Evolutionary conservation across 2,329 filamentous ascomycete genomes (phyloP).

Genomic region (Aotearoamyces nothofagi): DNA sequence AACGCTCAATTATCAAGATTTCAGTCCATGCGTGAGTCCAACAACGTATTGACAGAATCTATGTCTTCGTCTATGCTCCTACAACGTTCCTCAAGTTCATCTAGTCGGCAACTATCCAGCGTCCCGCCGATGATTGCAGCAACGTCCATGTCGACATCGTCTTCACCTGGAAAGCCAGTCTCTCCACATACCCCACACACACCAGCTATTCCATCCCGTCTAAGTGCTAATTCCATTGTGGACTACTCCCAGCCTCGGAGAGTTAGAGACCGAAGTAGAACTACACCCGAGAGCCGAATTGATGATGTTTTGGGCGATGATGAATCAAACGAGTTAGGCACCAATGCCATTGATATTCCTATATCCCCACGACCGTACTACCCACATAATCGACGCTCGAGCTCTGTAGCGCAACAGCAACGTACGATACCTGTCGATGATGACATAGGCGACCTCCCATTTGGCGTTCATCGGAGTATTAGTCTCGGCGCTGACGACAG

Average conservation of each 20-base stretch:
- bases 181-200: constrained; percentile 87
- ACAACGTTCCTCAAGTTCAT: constrained; percentile 67
- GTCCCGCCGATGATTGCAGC: constrained; percentile 53
- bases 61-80: constrained; percentile 82
- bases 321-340: constrained; percentile 31
- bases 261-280: constrained; percentile 9
- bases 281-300: constrained; percentile 9
- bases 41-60: constrained; percentile 78
- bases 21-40: constrained; percentile 77
- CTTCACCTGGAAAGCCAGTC: constrained; percentile 78
- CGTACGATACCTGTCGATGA: constrained; percentile 39
- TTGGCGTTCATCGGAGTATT: constrained; percentile 48
- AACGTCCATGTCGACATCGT: constrained; percentile 68
- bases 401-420: constrained; percentile 52
- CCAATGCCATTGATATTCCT: constrained; percentile 59
- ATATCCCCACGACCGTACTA: constrained; percentile 46
- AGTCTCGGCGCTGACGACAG: constrained; percentile 52
- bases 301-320: constrained; percentile 14
- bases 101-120: constrained; percentile 42
- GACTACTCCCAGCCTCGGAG: constrained; percentile 35
- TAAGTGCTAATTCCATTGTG: constrained; percentile 79
- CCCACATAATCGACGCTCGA: constrained; percentile 44
- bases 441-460: constrained; percentile 40
- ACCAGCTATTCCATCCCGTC: constrained; percentile 81
- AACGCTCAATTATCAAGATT: constrained; percentile 72